Conservation (phyloP, 176 grass and related monocot genomes). For the Oryza rufipogon region DNA sequence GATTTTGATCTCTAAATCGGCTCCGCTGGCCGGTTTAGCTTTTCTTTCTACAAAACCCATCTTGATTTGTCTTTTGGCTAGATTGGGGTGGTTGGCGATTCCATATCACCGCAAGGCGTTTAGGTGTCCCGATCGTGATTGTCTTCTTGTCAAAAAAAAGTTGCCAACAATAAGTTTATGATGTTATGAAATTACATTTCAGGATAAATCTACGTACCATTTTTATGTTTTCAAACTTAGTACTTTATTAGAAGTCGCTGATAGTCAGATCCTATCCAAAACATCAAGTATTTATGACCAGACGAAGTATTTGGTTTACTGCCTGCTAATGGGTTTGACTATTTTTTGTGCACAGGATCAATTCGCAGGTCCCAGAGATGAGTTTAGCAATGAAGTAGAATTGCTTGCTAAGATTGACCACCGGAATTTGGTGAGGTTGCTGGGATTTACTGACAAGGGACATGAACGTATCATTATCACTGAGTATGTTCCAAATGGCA, state of each 20-base stretch:
- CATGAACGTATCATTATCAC: slow-evolving; percentile 96
- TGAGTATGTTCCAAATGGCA: slow-evolving; percentile 95
- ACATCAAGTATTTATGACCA: neutral
- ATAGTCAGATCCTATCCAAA: neutral
- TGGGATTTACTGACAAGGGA: slow-evolving; percentile 89
- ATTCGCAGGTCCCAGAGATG: slow-evolving; percentile 75
- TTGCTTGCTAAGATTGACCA: slow-evolving; percentile 98
- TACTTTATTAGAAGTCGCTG: neutral
- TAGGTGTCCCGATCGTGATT: too few species aligned
- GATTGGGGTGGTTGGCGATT: too few species aligned
- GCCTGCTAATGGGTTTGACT: slow-evolving; percentile 21
- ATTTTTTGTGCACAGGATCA: slow-evolving; percentile 64
- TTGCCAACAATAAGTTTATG: too few species aligned
- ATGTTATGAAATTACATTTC: too few species aligned
- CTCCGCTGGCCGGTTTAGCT: too few species aligned
- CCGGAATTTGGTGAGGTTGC: slow-evolving; percentile 92
- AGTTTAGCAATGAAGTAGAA: slow-evolving; percentile 96
- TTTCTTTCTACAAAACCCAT: too few species aligned
- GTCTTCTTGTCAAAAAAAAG: too few species aligned
- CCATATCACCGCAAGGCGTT: too few species aligned
- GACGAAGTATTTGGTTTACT: neutral
- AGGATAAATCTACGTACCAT: too few species aligned
- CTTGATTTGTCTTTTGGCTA: too few species aligned
- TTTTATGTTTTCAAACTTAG: neutral
- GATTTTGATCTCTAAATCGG: too few species aligned